Evolutionary conservation across 306 rosid genomes (phyloP), one percentile per base, ranked within the genome.

Genomic region (Fagus sylvatica): DNA sequence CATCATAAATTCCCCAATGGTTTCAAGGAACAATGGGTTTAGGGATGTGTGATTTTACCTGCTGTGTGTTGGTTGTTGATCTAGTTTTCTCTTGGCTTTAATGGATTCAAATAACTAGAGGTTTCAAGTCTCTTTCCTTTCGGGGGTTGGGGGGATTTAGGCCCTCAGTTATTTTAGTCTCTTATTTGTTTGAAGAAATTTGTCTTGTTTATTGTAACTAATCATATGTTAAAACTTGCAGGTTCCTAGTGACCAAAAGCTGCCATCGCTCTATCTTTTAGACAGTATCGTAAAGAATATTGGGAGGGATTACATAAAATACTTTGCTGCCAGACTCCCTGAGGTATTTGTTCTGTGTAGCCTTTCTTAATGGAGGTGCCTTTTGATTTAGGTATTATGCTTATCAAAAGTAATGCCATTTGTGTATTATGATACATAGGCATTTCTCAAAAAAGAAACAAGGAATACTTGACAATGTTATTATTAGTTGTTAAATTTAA

Each of bases 281-380:
- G 98, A 93, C 96, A 91, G 98, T 82, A 93, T 93, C 65, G 97
- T 93, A 65, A 93, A 93, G 96, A 93, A 93, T 82, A 91, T 93
- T 9, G 97, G 99, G 72, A 87, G 94, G 80, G 98, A 95, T 76
- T 95, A 95, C 83, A 95, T 91, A 76, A 95, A 91, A 82, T 79
- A 85, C 78, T 93, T 93, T 76, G 96, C 96, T 78, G 76, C 85
- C 77, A 93, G 73, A 78, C 84, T 93, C 28, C 98, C 97, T 39
- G 98, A 93, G 98, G 98, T 93, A 76, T 84, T 81, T 82, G 43
- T 73, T 70, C 40, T 74, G 73, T 60, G 54, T 48, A 71, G 73
- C 56, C 30, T 74, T 51, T 76, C 67, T 69, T 43, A 55, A 72
- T 64, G 46, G 77, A 64, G 6, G 33, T 53, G 57, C 34, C 4